Evolutionary conservation across 2,329 filamentous ascomycete species (phyloP).

Genomic region (Colletotrichum sidae): DNA sequence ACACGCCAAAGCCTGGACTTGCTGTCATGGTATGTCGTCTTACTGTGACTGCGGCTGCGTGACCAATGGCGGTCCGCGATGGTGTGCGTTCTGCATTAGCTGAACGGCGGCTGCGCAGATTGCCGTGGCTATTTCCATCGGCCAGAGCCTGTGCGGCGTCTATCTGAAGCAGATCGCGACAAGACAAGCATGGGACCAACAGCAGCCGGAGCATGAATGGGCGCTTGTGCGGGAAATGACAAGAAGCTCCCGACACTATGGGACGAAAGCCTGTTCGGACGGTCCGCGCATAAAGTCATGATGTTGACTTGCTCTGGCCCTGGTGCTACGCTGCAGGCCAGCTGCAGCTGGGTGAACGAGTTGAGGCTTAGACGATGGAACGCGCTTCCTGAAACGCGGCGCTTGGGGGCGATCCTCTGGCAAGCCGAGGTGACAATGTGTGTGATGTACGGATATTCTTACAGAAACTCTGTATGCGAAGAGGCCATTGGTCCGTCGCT

Average conservation of each 20-base stretch:
- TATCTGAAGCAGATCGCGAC: conserved; percentile 19
- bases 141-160: conserved; percentile 19
- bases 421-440: not conserved
- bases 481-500: not conserved
- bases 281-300: conserved; percentile 12
- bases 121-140: conserved; percentile 36
- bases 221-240: conserved; percentile 25
- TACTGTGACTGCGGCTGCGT: conserved; percentile 27
- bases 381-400: conserved; percentile 36
- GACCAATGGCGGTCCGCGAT: conserved; percentile 18
- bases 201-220: not conserved
- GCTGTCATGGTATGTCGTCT: not conserved
- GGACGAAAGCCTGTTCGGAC: conserved; percentile 27
- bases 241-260: conserved; percentile 6
- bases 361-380: conserved; percentile 25
- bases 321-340: not conserved
- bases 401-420: conserved; percentile 19
- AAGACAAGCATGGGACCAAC: conserved; percentile 4
- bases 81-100: conserved; percentile 9
- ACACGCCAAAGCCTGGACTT: too few relatives aligned
- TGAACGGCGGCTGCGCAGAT: conserved; percentile 32
- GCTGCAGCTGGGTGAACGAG: conserved; percentile 2
- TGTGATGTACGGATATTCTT: not conserved
- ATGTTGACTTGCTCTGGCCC: conserved; percentile 6
- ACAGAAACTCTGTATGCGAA: not conserved